Evolutionary conservation across 2,329 filamentous ascomycete genomes (phyloP).

Genomic region (Plenodomus tracheiphilus): DNA sequence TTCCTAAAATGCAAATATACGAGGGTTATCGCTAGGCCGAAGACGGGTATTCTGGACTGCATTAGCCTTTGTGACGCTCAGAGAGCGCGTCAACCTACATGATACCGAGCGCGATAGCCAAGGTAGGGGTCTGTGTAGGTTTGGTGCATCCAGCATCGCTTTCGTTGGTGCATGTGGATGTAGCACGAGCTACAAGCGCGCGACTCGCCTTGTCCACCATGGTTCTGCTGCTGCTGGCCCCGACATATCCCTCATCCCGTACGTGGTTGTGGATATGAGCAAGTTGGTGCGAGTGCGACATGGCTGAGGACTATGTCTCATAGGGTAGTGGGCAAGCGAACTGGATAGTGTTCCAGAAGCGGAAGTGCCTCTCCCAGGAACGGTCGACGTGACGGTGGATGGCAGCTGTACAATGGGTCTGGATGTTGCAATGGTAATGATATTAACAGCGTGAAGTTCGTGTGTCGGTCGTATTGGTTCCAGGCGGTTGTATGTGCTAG

Average conservation of each 20-base stretch:
- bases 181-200: conserved; percentile 32
- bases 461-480: conserved; percentile 32
- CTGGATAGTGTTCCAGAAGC: conserved; percentile 18
- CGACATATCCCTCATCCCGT: conserved; percentile 23
- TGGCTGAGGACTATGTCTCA: conserved; percentile 27
- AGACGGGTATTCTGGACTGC: conserved; percentile 70
- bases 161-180: conserved; percentile 35
- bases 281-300: conserved; percentile 37
- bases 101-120: conserved; percentile 40
- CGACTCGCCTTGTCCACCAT: conserved; percentile 28
- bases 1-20: conserved; percentile 80
- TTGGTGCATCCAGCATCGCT: conserved; percentile 41
- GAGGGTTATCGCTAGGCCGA: conserved; percentile 67
- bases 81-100: conserved; percentile 27
- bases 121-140: conserved; percentile 36
- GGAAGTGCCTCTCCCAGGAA: conserved; percentile 12
- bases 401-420: conserved; percentile 4
- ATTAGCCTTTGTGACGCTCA: conserved; percentile 24
- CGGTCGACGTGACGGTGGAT: conserved; percentile 5
- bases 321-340: conserved; percentile 13
- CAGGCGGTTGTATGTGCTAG: conserved; percentile 1
- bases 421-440: conserved; percentile 12
- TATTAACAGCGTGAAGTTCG: conserved; percentile 44
- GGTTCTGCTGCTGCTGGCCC: conserved; percentile 16
- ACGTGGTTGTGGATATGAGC: conserved; percentile 36